These are phyloP conservation scores for Boletellus ananas DNA, from an alignment of 768 basidiomycete genomes.

Conservation along the genomic window DNA sequence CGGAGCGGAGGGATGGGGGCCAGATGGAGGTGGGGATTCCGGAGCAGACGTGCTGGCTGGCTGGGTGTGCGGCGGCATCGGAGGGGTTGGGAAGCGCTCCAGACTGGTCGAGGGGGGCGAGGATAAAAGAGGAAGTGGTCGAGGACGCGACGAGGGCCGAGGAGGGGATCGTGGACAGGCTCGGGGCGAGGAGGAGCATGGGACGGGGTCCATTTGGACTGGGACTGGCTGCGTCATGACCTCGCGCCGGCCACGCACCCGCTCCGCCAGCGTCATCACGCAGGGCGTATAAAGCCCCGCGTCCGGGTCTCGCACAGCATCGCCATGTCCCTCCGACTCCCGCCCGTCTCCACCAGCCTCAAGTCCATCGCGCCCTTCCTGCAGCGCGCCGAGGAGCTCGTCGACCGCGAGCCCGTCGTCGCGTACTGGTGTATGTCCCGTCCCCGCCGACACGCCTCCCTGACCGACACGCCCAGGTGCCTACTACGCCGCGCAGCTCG, in stretches of 20 bases:
- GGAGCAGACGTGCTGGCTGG: slow-evolving; percentile 5
- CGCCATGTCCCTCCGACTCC: slow-evolving; percentile 46
- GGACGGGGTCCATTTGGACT: slow-evolving; percentile 22
- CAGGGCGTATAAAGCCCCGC: background rate
- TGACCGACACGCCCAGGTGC: slow-evolving; percentile 50
- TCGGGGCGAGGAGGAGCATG: slow-evolving; percentile 16
- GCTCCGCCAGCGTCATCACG: slow-evolving; percentile 1
- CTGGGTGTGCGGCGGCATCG: slow-evolving; percentile 18
- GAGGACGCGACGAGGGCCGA: slow-evolving; percentile 23
- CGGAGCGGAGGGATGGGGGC: slow-evolving; percentile 32
- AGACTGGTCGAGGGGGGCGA: slow-evolving; percentile 13
- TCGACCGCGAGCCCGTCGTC: slow-evolving; percentile 76
- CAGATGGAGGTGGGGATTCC: slow-evolving; percentile 8
- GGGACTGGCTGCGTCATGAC: slow-evolving; percentile 8
- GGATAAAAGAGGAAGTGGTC: slow-evolving; percentile 24
- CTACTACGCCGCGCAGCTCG: slow-evolving; percentile 88
- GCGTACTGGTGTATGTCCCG: slow-evolving; percentile 86
- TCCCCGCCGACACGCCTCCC: background rate
- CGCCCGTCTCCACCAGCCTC: slow-evolving; percentile 57
- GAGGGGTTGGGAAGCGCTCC: slow-evolving; percentile 11
- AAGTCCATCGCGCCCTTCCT: slow-evolving; percentile 75
- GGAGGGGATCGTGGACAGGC: slow-evolving; percentile 28
- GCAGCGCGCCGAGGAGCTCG: slow-evolving; percentile 87
- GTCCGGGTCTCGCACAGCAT: background rate
- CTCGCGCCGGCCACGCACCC: background rate